Conservation (phyloP, 1,139 yeast genomes). For the Debaryomycetaceae sp. region DNA sequence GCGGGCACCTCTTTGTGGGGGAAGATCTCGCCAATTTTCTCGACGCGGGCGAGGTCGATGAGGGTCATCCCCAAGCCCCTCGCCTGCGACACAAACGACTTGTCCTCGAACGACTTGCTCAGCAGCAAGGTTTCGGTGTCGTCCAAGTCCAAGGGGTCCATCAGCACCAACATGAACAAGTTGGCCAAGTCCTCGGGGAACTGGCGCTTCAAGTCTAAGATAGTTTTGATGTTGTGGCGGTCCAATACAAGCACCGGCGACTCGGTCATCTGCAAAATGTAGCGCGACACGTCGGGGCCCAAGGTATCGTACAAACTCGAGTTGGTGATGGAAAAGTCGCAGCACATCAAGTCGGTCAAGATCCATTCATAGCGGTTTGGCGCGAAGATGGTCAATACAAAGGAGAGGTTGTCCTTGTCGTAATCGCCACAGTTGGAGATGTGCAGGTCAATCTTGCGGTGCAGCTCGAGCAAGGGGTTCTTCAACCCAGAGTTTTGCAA, state of each 20-base stretch:
- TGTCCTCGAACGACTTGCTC: slow-evolving; percentile 8
- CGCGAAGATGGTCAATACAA: slow-evolving; percentile 30
- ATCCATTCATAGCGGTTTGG: slow-evolving; percentile 38
- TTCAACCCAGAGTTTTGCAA: slow-evolving; percentile 32
- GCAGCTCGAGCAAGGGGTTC: slow-evolving; percentile 18
- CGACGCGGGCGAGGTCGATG: slow-evolving; percentile 8
- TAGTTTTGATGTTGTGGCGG: slow-evolving; percentile 22
- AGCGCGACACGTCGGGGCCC: slow-evolving; percentile 31
- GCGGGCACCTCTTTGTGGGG: slow-evolving; percentile 18
- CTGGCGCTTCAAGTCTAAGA: slow-evolving; percentile 24
- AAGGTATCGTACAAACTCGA: slow-evolving; percentile 41
- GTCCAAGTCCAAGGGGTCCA: slow-evolving; percentile 30
- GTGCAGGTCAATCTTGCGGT: slow-evolving; percentile 26
- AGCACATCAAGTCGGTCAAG: slow-evolving; percentile 34
- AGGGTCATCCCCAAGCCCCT: slow-evolving; percentile 8
- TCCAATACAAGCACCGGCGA: slow-evolving; percentile 35
- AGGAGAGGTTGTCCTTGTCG: slow-evolving; percentile 23
- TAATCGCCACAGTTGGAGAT: slow-evolving; percentile 11
- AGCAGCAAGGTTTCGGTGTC: slow-evolving; percentile 7
- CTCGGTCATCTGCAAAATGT: slow-evolving; percentile 29
- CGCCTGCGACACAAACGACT: slow-evolving; percentile 6
- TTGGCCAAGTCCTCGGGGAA: slow-evolving; percentile 22
- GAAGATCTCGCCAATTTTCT: slow-evolving; percentile 18
- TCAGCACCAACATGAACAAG: slow-evolving; percentile 28
- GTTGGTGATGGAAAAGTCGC: slow-evolving; percentile 30